These are phyloP conservation scores for Aspergillus uvarum DNA, from an alignment of 2,329 filamentous ascomycete species.

Conservation along the genomic window DNA sequence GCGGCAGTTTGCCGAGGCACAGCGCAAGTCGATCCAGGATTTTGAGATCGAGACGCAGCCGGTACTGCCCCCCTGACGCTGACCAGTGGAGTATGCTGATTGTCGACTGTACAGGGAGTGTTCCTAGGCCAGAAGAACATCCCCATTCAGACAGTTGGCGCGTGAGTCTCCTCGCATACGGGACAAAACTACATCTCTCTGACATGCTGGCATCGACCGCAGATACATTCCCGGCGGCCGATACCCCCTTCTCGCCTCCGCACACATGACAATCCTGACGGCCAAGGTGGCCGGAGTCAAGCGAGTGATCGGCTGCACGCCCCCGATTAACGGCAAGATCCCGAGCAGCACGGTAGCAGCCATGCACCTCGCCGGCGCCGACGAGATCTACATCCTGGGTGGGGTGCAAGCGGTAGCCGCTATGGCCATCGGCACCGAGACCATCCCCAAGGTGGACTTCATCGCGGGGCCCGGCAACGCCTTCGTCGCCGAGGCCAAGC, in stretches of 20 bases:
- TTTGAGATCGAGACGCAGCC: slow-evolving; percentile 54
- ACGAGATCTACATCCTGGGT: slow-evolving; percentile 53
- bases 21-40: slow-evolving; percentile 48
- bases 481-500: slow-evolving; percentile 57
- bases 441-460: slow-evolving; percentile 52
- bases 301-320: slow-evolving; percentile 54
- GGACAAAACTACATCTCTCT: not conserved
- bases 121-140: slow-evolving; percentile 53
- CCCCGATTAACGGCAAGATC: slow-evolving; percentile 51
- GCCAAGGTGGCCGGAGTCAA: slow-evolving; percentile 55
- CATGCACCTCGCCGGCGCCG: slow-evolving; percentile 51
- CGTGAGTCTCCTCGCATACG: slow-evolving; percentile 29
- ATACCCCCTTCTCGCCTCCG: slow-evolving; percentile 54
- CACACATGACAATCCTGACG: slow-evolving; percentile 58
- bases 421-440: slow-evolving; percentile 54
- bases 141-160: slow-evolving; percentile 49
- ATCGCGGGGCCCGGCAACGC: slow-evolving; percentile 56
- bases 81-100: not conserved
- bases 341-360: slow-evolving; percentile 53
- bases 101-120: slow-evolving; percentile 38
- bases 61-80: not conserved
- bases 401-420: slow-evolving; percentile 55
- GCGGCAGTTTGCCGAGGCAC: slow-evolving; percentile 50
- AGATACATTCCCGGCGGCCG: slow-evolving; percentile 54
- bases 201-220: not conserved